A percentile compares a stretch with the other conserved stretches of the same genome.
Conservation (phyloP, 2,329 filamentous ascomycete species). For the Ophiostoma himal-ulmi region DNA sequence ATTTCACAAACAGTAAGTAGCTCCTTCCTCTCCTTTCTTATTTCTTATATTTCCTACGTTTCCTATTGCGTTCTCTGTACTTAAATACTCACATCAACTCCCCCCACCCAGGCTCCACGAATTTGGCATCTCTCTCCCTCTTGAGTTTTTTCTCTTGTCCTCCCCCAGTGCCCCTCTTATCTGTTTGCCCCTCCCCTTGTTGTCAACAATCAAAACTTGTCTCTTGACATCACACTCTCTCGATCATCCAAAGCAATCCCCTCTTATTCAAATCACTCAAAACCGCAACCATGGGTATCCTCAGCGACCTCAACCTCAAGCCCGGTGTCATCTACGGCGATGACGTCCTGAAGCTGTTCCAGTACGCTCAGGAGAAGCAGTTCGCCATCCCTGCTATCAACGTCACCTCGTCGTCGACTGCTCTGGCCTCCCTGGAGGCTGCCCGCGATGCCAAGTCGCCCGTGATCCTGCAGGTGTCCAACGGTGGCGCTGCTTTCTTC, state of each 20-base stretch:
- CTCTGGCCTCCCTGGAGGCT: slow-evolving; percentile 66
- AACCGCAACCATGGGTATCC: slow-evolving; percentile 31
- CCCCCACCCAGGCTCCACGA: slow-evolving; percentile 19
- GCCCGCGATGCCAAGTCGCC: slow-evolving; percentile 87
- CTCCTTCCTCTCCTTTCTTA: not conserved
- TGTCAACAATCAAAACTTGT: slow-evolving; percentile 18
- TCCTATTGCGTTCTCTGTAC: not conserved
- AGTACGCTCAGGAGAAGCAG: slow-evolving; percentile 79
- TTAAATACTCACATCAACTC: slow-evolving; percentile 11
- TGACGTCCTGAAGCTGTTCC: slow-evolving; percentile 63
- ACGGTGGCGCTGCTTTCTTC: slow-evolving; percentile 91
- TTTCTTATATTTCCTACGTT: not conserved
- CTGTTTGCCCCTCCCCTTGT: slow-evolving; percentile 18
- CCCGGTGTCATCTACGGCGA: slow-evolving; percentile 50
- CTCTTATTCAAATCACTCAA: not conserved
- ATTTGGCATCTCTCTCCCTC: slow-evolving; percentile 14
- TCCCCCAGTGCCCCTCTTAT: slow-evolving; percentile 22
- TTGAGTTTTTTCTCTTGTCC: slow-evolving; percentile 18
- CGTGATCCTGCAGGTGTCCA: slow-evolving; percentile 86
- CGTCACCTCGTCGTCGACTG: slow-evolving; percentile 79
- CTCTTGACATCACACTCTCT: not conserved
- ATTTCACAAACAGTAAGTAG: slow-evolving; percentile 1
- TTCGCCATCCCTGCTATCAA: slow-evolving; percentile 91
- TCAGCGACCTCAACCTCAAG: slow-evolving; percentile 45
- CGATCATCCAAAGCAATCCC: not conserved